Percentiles rank a stretch among this genome's conserved stretches.
Evolutionary conservation across 129 eudicot species (phyloP).

Genomic region (Lactuca saligna): DNA sequence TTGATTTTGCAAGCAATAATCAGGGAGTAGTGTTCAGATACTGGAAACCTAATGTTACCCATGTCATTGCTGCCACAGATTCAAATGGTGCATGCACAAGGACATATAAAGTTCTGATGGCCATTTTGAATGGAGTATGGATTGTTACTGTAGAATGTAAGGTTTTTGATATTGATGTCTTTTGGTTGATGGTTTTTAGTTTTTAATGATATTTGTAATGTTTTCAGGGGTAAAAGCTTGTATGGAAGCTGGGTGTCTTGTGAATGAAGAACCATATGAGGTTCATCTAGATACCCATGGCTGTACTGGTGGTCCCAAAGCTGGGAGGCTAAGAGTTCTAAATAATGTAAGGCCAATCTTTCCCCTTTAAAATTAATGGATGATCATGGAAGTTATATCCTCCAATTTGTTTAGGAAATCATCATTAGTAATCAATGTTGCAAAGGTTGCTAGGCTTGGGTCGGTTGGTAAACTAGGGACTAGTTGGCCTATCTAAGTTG

Average conservation of each 20-base stretch:
- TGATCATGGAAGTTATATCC: background rate
- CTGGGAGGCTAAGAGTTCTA: slow-evolving; percentile 59
- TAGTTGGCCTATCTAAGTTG: no score
- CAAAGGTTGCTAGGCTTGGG: no score
- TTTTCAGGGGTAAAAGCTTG: slow-evolving; percentile 80
- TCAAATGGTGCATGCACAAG: slow-evolving; percentile 78
- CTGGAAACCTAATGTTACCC: slow-evolving; percentile 79
- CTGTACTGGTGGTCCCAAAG: slow-evolving; percentile 68
- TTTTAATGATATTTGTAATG: background rate
- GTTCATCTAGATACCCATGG: slow-evolving; percentile 72
- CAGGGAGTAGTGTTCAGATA: slow-evolving; percentile 60
- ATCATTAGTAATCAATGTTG: no score
- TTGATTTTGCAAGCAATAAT: slow-evolving; percentile 55
- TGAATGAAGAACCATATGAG: slow-evolving; percentile 72
- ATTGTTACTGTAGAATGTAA: slow-evolving; percentile 68
- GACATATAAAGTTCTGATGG: slow-evolving; percentile 82
- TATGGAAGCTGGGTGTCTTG: slow-evolving; percentile 38
- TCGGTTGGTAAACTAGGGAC: no score
- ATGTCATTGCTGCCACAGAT: slow-evolving; percentile 83
- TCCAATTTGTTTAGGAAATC: no score
- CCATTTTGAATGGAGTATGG: slow-evolving; percentile 85
- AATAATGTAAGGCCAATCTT: slow-evolving; percentile 41
- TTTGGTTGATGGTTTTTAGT: slow-evolving; percentile 1
- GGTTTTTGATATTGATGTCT: slow-evolving; percentile 24
- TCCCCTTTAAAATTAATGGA: background rate